Conservation (phyloP, 805 yeast species). For the Myxozyma sirexii region DNA sequence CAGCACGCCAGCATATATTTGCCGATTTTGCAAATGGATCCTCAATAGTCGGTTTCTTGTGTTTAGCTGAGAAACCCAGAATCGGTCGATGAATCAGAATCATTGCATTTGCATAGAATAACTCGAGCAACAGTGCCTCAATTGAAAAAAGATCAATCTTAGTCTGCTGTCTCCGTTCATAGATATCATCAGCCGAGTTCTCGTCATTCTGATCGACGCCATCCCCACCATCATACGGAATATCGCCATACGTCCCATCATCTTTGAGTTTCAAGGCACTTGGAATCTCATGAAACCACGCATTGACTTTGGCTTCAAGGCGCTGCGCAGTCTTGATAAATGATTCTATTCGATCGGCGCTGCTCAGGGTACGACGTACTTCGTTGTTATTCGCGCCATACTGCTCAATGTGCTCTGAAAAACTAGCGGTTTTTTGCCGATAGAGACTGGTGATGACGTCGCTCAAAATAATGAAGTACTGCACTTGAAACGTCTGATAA, state of each 20-base stretch:
- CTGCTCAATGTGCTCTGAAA: conserved; percentile 2
- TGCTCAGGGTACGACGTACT: not conserved
- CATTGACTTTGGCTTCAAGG: conserved; percentile 14
- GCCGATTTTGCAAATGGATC: conserved; percentile 19
- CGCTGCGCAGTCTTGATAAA: conserved; percentile 6
- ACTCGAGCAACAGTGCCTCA: conserved; percentile 22
- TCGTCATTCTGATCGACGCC: conserved; percentile 14
- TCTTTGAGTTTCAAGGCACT: conserved; percentile 7
- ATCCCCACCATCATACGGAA: not conserved
- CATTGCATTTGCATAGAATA: conserved; percentile 23
- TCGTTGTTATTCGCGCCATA: not conserved
- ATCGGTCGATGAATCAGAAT: conserved; percentile 27
- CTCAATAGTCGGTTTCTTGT: not conserved
- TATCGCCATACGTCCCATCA: conserved; percentile 1
- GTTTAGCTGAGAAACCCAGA: conserved; percentile 9
- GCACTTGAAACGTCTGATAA: conserved; percentile 15
- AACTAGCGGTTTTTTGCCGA: not conserved
- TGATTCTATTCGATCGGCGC: not conserved
- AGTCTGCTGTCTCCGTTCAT: conserved; percentile 9
- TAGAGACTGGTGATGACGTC: conserved; percentile 20
- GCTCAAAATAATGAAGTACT: conserved; percentile 18
- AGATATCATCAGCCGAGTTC: not conserved
- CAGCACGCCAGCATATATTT: conserved; percentile 23
- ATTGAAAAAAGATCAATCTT: conserved; percentile 12
- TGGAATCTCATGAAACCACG: conserved; percentile 21